Percentiles rank a stretch among this genome's conserved stretches.
Conservation (phyloP, 2,329 filamentous ascomycete genomes). For the Sordariomycetes sp. region DNA sequence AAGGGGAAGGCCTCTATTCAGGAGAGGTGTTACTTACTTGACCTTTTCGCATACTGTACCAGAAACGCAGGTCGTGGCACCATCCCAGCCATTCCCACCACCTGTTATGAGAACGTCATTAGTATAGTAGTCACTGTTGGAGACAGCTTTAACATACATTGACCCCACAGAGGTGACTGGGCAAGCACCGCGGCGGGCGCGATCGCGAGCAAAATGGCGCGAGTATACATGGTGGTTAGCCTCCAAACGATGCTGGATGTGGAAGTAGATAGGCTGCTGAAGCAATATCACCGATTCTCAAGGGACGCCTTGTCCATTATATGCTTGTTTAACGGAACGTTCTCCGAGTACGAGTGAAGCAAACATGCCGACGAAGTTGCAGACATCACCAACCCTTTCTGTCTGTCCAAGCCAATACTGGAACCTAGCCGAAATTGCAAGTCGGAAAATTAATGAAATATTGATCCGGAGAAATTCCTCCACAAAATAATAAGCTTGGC, state of each 20-base stretch:
- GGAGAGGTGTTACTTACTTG: conserved; percentile 7
- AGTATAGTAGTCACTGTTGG: background rate
- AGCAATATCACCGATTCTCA: background rate
- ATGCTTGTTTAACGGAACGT: background rate
- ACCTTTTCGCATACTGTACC: conserved; percentile 7
- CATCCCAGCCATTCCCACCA: conserved; percentile 8
- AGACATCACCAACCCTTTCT: background rate
- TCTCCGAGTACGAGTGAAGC: background rate
- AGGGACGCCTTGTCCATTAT: background rate
- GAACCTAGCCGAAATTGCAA: background rate
- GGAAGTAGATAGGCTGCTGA: background rate
- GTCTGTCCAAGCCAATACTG: background rate
- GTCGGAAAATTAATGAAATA: background rate
- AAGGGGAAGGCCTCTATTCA: background rate
- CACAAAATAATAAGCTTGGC: background rate
- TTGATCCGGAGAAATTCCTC: background rate
- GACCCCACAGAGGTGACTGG: conserved; percentile 9
- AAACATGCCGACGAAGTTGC: background rate
- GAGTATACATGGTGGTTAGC: conserved; percentile 7
- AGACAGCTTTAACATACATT: conserved; percentile 7
- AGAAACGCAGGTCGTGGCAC: conserved; percentile 9
- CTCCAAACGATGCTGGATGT: background rate
- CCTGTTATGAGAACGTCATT: conserved; percentile 3
- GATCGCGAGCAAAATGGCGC: conserved; percentile 7
- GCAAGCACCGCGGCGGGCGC: conserved; percentile 9